Percentiles rank a stretch among this genome's conserved stretches.
phyloP scores from a whole-genome alignment of 2,329 filamentous ascomycete species.

The Pseudogymnoascus sp. region DNA sequence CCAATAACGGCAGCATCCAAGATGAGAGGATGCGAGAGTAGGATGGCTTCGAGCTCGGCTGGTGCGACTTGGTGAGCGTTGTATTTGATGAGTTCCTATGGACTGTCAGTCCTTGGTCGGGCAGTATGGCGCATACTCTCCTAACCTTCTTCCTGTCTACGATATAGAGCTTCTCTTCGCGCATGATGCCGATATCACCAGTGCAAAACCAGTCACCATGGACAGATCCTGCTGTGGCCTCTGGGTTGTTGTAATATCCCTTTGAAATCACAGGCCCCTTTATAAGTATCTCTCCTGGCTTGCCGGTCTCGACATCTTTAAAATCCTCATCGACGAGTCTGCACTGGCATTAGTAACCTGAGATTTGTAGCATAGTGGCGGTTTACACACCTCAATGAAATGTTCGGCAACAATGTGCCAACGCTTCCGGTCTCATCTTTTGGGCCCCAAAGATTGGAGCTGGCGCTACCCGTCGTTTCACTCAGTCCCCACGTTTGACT shows the following conservation, averaged over 20 bases:
- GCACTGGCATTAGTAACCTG: constrained; percentile 20
- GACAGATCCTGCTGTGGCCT: constrained; percentile 26
- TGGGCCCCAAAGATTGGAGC: constrained; percentile 54
- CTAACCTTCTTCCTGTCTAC: constrained; percentile 59
- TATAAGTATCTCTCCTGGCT: constrained; percentile 67
- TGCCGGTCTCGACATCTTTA: constrained; percentile 42
- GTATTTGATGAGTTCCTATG: constrained; percentile 42
- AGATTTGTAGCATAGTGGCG: not conserved
- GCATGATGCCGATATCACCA: constrained; percentile 21
- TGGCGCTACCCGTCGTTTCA: constrained; percentile 66
- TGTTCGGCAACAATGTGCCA: constrained; percentile 64
- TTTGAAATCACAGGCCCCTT: constrained; percentile 65
- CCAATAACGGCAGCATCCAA: constrained; percentile 58
- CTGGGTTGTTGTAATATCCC: constrained; percentile 64
- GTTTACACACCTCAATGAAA: constrained; percentile 19
- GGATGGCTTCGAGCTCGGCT: constrained; percentile 35
- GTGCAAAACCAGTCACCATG: constrained; percentile 26
- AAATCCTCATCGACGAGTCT: constrained; percentile 55
- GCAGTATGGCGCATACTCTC: not conserved
- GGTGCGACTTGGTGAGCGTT: constrained; percentile 38
- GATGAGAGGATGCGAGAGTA: constrained; percentile 32
- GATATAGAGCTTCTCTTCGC: constrained; percentile 49
- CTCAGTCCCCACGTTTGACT: constrained; percentile 70
- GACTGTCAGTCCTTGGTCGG: not conserved
- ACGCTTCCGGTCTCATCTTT: constrained; percentile 42